Evolutionary conservation across 306 rosid genomes (phyloP), one percentile per base, ranked within the genome.

Genomic region (Alnus rubra): DNA sequence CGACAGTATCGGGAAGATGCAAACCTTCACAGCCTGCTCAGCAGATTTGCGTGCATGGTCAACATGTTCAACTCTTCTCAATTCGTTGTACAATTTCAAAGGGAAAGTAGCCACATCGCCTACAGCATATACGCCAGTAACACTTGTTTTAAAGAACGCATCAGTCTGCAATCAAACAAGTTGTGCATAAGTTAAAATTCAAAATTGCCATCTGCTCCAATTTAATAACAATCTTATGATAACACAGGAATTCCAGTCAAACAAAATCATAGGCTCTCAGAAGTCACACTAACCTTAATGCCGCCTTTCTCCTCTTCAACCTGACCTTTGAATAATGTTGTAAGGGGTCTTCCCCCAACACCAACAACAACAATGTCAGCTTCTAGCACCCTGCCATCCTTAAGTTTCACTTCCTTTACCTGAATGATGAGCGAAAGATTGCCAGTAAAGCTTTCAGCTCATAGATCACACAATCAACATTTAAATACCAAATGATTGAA

Each of bases 31-130:
- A 62, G 98, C 93, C 83, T 95, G 98, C 93, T 93, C 98, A n/a
- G 98, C 99, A n/a, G 99, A 95, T 87, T 93, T 93, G 82, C 99
- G 96, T 76, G 99, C 77, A 79, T 95, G 99, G 77, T 95, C 99
- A 18, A 93, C 98, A 30, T 95, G 99, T 83, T 95, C 99, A 60
- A 95, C 98, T 84, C 99, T 88, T 83, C 99, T 90, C 82, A 85
- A 68, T 76, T 95, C 99, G 37, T 84, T 82, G 82, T 90, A 95
- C 83, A 93, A 71, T 84, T 95, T 95, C 88, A 95, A 73, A 33
- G 98, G 98, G 87, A 89, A 95, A 52, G 99, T 93, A 70, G 98
- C 97, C 31, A 95, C 98, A 85, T 95, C 99, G 69, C 99, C 99
- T 48, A 95, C 97, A 73, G 99, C 99, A 86, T 95, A 95, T 56